phyloP scores from a whole-genome alignment of 352 stramenopile genomes.

The Phytopythium boreale region DNA sequence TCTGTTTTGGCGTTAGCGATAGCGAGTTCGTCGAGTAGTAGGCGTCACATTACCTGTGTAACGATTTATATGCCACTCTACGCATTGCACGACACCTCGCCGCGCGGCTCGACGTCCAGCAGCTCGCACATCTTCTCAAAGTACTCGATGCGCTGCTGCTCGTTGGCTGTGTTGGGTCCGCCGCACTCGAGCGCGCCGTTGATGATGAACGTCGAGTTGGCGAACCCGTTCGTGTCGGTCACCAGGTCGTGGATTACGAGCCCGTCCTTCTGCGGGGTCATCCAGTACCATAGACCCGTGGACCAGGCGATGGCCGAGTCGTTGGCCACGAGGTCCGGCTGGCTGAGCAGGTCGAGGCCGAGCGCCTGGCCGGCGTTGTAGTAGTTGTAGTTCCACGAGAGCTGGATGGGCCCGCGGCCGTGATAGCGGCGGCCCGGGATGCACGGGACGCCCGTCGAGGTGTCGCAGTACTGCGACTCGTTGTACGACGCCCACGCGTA shows the following conservation, averaged over 20 bases:
- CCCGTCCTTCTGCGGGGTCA: slow-evolving; percentile 32
- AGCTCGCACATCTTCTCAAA: slow-evolving; percentile 25
- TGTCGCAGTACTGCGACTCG: slow-evolving; percentile 44
- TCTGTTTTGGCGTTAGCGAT: not conserved
- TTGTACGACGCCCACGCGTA: slow-evolving; percentile 33
- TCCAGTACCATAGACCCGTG: slow-evolving; percentile 57
- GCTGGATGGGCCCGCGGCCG: slow-evolving; percentile 46
- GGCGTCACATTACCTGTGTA: no score
- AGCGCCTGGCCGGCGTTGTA: slow-evolving; percentile 29
- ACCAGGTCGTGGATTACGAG: slow-evolving; percentile 46
- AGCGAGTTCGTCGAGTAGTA: no score
- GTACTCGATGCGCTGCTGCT: slow-evolving; percentile 33
- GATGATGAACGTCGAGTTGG: slow-evolving; percentile 39
- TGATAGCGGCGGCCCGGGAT: slow-evolving; percentile 37
- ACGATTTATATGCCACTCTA: no score
- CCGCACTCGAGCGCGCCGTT: slow-evolving; percentile 49
- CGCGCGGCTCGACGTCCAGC: slow-evolving; percentile 26
- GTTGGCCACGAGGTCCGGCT: slow-evolving; percentile 37
- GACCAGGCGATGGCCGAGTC: slow-evolving; percentile 34
- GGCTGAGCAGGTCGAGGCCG: slow-evolving; percentile 31
- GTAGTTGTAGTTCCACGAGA: slow-evolving; percentile 64
- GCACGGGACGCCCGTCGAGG: slow-evolving; percentile 24
- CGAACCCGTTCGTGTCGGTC: slow-evolving; percentile 30
- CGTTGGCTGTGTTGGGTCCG: slow-evolving; percentile 30
- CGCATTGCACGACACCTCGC: slow-evolving; percentile 34